Evolutionary conservation across 441 rosid genomes (phyloP), one percentile per base, ranked within the genome.

Genomic region (Euphorbia celastroides): DNA sequence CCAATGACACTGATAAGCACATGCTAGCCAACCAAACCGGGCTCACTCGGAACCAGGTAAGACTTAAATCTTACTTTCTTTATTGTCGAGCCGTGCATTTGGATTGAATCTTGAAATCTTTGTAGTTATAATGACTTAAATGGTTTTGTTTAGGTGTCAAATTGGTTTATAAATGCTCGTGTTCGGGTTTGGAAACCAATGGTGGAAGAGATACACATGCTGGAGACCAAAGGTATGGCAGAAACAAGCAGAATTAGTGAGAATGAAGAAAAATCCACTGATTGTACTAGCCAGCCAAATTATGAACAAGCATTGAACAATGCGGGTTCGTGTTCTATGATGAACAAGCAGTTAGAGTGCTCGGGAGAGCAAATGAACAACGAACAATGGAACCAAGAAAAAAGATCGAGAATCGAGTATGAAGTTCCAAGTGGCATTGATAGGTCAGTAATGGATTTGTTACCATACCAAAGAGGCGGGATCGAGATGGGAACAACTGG

Each of bases 151-250:
- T 71, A 85, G 89, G 89, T 85, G 14, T 85, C 89, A 2, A 85
- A 85, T 61, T 85, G 89, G 89, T 85, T 85, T 71, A 85, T 85
- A 71, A 85, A 85, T 62, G 89, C 89, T 4, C 81, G 89, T 1
- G 89, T 85, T 16, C 86, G 89, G 2, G 76, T 85, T 12, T 85
- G 89, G 89, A 85, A 83, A 36, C 89, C 89, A 11, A 81, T 85
- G 87, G 87, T 85, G 19, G 89, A 85, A 69, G 89, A 85, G 67
- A 83, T 85, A 57, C 86, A 85, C 72, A 75, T 51, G 70, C 86
- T 82, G 13, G 88, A 84, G 70, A 84, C 81, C 61, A 77, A 84
- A 74, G 79, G 79, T 60, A 41, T 66, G 64, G 79, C 68, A n/a
- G 84, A 71, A 72, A 56, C 70, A 17, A 72, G 62, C 68, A 79